phyloP scores from a whole-genome alignment of 371 early-diverging fungal genomes.

The Mortierella sp. region DNA sequence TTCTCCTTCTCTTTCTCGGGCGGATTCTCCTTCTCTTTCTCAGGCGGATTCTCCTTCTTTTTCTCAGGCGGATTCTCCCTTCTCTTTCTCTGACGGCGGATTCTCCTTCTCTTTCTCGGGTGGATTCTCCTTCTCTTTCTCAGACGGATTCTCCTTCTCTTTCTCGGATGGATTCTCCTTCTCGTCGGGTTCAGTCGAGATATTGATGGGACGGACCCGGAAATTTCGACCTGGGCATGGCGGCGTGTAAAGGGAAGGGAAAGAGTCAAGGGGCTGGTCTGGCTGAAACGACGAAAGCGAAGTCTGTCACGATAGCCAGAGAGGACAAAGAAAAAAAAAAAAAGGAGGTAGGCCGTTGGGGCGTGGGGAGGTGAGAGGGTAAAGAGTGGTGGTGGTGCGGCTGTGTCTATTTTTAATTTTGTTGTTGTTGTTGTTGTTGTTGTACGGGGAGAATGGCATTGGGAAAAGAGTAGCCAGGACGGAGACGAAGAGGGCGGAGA shows the following conservation, averaged over 20 bases:
- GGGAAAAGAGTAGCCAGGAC: slow-evolving; percentile 4
- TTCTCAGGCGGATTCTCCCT: too few relatives aligned
- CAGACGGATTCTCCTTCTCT: slow-evolving; percentile 16
- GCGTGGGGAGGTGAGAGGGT: too few relatives aligned
- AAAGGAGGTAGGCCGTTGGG: too few relatives aligned
- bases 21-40: background rate
- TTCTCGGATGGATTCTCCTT: background rate
- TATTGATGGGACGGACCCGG: too few relatives aligned
- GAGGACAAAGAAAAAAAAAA: background rate
- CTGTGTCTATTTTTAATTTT: background rate
- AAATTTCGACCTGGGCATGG: too few relatives aligned
- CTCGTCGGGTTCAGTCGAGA: background rate
- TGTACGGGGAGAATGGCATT: too few relatives aligned
- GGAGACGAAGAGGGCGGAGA: background rate
- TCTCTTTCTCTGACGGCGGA: slow-evolving; percentile 18
- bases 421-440: background rate
- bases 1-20: background rate
- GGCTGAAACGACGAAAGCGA: too few relatives aligned
- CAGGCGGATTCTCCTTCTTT: background rate
- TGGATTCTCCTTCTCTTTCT: slow-evolving; percentile 5
- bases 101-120: slow-evolving; percentile 19
- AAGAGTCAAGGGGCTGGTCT: too few relatives aligned
- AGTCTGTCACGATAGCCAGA: too few relatives aligned
- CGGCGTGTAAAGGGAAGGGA: too few relatives aligned
- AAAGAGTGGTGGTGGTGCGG: background rate